phyloP scores from a whole-genome alignment of 1,284 basidiomycete genomes.

The Cutaneotrichosporon cyanovorans region DNA sequence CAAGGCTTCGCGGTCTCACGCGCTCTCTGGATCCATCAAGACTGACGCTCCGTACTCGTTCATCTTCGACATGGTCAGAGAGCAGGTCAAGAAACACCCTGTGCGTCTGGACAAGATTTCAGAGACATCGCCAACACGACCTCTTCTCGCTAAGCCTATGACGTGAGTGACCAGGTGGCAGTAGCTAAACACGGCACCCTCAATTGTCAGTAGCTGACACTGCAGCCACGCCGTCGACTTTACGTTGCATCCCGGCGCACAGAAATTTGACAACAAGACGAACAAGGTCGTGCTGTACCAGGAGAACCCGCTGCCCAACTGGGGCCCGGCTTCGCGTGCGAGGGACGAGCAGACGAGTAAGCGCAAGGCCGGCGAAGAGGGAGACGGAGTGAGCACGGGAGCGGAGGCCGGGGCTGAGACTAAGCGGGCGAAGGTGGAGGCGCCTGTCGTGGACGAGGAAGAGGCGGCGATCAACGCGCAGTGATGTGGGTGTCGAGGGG shows the following conservation, averaged over 20 bases:
- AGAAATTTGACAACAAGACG: conserved; percentile 45
- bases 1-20: conserved; percentile 81
- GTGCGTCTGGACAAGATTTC: conserved; percentile 74
- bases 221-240: conserved; percentile 64
- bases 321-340: conserved; percentile 62
- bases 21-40: conserved; percentile 80
- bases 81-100: conserved; percentile 67
- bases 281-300: conserved; percentile 82
- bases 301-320: conserved; percentile 79
- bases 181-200: not conserved
- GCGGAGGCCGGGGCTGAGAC: not conserved
- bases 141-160: conserved; percentile 59
- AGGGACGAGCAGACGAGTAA: conserved; percentile 19
- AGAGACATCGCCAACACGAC: conserved; percentile 60
- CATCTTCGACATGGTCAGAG: conserved; percentile 74
- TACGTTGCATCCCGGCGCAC: conserved; percentile 59
- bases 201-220: not conserved
- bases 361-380: conserved; percentile 10
- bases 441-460: conserved; percentile 8
- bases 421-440: not conserved
- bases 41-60: conserved; percentile 68
- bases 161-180: conserved; percentile 49
- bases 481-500: not conserved
- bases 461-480: conserved; percentile 18
- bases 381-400: not conserved